Conservation (phyloP, 257 asterid genomes). For the Knoxia roxburghii region DNA sequence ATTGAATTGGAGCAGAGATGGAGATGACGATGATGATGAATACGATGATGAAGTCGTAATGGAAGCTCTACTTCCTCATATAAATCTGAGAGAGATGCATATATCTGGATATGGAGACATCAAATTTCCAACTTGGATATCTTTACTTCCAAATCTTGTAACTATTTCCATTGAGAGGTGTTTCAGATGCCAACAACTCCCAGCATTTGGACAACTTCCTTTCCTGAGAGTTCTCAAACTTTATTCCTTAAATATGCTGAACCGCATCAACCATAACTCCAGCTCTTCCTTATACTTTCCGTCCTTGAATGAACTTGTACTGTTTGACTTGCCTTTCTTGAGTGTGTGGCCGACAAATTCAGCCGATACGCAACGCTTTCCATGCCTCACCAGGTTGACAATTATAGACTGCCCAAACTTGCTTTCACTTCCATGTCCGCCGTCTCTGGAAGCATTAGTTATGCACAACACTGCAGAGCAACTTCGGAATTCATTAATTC, state of each 20-base stretch:
- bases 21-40: background rate
- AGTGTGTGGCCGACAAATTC: conserved; percentile 5
- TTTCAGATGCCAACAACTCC: conserved; percentile 8
- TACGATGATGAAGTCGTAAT: background rate
- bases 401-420: conserved; percentile 10
- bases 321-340: conserved; percentile 17
- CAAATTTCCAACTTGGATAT: conserved; percentile 12
- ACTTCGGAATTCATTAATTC: background rate
- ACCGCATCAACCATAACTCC: background rate
- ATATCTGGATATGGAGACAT: conserved; percentile 15
- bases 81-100: conserved; percentile 15
- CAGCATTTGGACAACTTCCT: conserved; percentile 12
- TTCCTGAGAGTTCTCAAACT: conserved; percentile 14
- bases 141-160: conserved; percentile 11
- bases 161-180: conserved; percentile 13
- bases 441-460: conserved; percentile 11
- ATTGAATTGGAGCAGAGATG: conserved; percentile 16
- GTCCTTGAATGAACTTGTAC: conserved; percentile 11
- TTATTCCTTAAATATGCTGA: background rate
- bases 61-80: conserved; percentile 15
- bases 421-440: conserved; percentile 1
- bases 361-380: background rate
- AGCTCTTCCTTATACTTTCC: conserved; percentile 4
- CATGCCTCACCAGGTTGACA: conserved; percentile 9
- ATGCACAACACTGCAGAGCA: background rate